These are phyloP conservation scores for Melampsora americana DNA, from an alignment of 1,284 basidiomycete genomes.

Conservation along the genomic window DNA sequence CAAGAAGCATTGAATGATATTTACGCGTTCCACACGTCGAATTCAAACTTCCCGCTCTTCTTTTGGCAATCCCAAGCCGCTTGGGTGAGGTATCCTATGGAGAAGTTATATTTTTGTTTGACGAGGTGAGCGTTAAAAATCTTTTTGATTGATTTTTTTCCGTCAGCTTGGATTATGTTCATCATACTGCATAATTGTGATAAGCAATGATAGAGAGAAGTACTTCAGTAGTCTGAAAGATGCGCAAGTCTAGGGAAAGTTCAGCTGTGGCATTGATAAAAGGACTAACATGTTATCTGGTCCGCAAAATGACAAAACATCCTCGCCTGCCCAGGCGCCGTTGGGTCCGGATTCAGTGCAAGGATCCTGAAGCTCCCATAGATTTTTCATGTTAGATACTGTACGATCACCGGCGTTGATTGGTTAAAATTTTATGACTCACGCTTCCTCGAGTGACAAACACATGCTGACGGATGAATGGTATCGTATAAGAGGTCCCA, in stretches of 20 bases:
- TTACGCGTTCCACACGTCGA: constrained; percentile 42
- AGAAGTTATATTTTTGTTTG: constrained; percentile 29
- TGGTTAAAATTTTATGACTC: background rate
- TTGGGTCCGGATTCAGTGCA: constrained; percentile 30
- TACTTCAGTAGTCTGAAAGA: constrained; percentile 9
- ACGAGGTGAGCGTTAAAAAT: constrained; percentile 32
- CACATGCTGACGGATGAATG: constrained; percentile 7
- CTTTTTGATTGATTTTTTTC: constrained; percentile 17
- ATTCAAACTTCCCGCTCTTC: constrained; percentile 29
- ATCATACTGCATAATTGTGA: constrained; percentile 21
- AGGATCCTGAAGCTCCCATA: constrained; percentile 18
- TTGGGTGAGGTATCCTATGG: constrained; percentile 23
- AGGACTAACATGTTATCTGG: constrained; percentile 33
- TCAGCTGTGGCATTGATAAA: background rate
- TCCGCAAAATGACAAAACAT: constrained; percentile 34
- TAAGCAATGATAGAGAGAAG: background rate
- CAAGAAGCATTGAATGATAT: background rate
- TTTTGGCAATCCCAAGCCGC: constrained; percentile 36
- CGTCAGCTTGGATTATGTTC: constrained; percentile 38
- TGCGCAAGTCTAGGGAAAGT: background rate
- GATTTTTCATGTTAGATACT: background rate
- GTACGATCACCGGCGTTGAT: background rate
- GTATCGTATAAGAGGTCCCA: background rate
- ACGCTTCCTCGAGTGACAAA: constrained; percentile 39
- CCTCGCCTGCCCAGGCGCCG: constrained; percentile 24